phyloP scores from a whole-genome alignment of 2,329 filamentous ascomycete genomes.

The Sodiomyces alkalinus region DNA sequence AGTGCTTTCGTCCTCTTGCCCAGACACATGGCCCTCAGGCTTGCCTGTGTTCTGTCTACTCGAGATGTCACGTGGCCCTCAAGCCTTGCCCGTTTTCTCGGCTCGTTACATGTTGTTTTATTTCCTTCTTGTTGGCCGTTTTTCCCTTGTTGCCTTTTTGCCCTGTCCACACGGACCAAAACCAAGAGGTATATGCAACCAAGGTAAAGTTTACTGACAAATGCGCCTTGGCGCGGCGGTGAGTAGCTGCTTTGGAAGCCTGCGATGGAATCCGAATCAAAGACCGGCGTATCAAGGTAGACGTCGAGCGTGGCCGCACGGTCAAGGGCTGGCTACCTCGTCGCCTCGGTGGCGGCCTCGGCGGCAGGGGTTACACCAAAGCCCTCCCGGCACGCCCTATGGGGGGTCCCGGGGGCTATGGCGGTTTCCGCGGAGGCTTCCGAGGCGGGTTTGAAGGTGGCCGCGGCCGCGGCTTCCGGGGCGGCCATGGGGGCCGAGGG shows the following conservation, averaged over 20 bases:
- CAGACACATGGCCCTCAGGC: conserved; percentile 27
- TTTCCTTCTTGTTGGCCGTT: too few relatives aligned
- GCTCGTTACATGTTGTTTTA: conserved; percentile 13
- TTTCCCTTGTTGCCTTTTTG: conserved; percentile 5
- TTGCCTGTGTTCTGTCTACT: conserved; percentile 22
- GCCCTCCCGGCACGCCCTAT: conserved; percentile 55
- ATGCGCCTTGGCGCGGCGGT: conserved; percentile 40
- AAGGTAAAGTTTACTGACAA: conserved; percentile 55
- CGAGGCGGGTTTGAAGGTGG: conserved; percentile 21
- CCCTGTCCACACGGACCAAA: conserved; percentile 13
- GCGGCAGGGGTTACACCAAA: conserved; percentile 87
- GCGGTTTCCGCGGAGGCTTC: conserved; percentile 35
- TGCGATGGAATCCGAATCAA: conserved; percentile 85
- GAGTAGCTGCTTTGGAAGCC: conserved; percentile 74
- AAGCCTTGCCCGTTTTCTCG: conserved; percentile 43
- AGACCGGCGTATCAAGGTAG: conserved; percentile 80
- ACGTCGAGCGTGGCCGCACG: conserved; percentile 90
- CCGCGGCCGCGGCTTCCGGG: conserved; percentile 22
- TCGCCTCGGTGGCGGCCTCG: conserved; percentile 80
- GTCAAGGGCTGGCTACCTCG: conserved; percentile 88
- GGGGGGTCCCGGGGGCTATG: conserved; percentile 44
- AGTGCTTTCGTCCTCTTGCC: conserved; percentile 11
- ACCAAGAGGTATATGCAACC: too few relatives aligned
- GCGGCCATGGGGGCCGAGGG: conserved; percentile 39
- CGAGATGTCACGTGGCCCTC: conserved; percentile 36